Evolutionary conservation across 257 asterid species (phyloP).

Genomic region (Eustoma russellianum): DNA sequence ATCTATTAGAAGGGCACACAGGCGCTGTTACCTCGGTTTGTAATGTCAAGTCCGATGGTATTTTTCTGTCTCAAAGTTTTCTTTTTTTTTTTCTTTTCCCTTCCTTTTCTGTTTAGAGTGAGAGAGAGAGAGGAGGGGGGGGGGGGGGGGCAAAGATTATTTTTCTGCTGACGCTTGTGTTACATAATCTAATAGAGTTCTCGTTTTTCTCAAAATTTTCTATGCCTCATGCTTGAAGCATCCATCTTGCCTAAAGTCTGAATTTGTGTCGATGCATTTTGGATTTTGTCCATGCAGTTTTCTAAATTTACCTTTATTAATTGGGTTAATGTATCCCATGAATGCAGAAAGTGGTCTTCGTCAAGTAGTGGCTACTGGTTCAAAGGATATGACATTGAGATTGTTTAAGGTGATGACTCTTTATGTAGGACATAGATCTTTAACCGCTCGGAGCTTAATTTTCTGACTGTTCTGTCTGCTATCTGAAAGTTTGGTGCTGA

Average conservation of each 20-base stretch:
- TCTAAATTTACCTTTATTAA: constrained; percentile 9
- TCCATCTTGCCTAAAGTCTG: too few species aligned
- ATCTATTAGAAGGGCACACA: constrained; percentile 79
- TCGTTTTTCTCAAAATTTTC: too few species aligned
- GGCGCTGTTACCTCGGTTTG: constrained; percentile 76
- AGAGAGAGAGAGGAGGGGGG: too few species aligned
- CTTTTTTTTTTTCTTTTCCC: too few species aligned
- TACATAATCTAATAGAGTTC: too few species aligned
- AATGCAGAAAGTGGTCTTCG: constrained; percentile 26
- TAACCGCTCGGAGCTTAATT: not conserved
- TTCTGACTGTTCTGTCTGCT: constrained; percentile 13
- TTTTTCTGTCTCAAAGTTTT: not conserved
- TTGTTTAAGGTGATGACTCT: constrained; percentile 73
- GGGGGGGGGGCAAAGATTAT: too few species aligned
- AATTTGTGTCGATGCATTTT: too few species aligned
- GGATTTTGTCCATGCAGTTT: not conserved
- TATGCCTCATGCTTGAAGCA: too few species aligned
- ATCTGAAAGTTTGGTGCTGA: constrained; percentile 53
- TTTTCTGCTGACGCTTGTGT: too few species aligned
- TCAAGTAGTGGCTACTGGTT: constrained; percentile 79
- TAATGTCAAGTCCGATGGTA: constrained; percentile 55
- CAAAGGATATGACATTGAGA: constrained; percentile 81
- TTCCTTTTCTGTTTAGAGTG: too few species aligned
- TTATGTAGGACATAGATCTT: constrained; percentile 5
- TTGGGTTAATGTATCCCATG: constrained; percentile 5